These are phyloP conservation scores for Peniophora sp. DNA, from an alignment of 1,284 basidiomycete species.

Conservation along the genomic window DNA sequence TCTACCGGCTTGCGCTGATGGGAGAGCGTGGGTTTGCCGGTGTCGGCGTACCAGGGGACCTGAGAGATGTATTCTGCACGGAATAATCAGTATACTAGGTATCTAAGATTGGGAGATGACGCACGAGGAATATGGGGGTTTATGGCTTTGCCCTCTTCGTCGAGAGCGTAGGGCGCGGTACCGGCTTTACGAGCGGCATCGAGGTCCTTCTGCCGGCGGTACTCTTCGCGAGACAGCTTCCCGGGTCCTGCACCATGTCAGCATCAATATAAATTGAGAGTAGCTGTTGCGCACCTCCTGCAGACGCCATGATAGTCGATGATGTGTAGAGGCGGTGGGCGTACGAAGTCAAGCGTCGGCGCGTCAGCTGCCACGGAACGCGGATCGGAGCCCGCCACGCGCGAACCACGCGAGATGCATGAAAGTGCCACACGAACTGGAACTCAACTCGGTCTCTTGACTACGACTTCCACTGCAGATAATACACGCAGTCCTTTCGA, in stretches of 20 bases:
- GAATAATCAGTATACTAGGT: slow-evolving; percentile 5
- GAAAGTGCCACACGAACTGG: too few relatives aligned
- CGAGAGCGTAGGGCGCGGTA: slow-evolving; percentile 90
- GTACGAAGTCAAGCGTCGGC: too few relatives aligned
- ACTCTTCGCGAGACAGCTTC: slow-evolving; percentile 91
- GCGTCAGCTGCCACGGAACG: too few relatives aligned
- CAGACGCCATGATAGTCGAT: slow-evolving; percentile 2
- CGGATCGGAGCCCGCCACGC: too few relatives aligned
- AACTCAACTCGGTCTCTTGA: too few relatives aligned
- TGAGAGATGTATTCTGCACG: slow-evolving; percentile 82
- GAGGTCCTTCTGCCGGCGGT: slow-evolving; percentile 89
- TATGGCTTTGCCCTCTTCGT: slow-evolving; percentile 91
- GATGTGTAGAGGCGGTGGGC: background rate
- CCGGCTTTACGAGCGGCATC: slow-evolving; percentile 96
- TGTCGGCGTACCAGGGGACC: slow-evolving; percentile 98
- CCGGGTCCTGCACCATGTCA: slow-evolving; percentile 27
- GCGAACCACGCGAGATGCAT: too few relatives aligned
- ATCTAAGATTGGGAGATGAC: slow-evolving; percentile 21
- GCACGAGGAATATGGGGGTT: slow-evolving; percentile 97
- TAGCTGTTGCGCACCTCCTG: background rate
- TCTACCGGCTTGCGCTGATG: slow-evolving; percentile 85
- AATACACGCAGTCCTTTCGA: too few relatives aligned
- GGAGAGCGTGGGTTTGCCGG: slow-evolving; percentile 82
- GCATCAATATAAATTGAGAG: background rate
- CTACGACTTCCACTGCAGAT: too few relatives aligned